Conservation (phyloP, 306 rosid genomes). For the Myrica gale region DNA sequence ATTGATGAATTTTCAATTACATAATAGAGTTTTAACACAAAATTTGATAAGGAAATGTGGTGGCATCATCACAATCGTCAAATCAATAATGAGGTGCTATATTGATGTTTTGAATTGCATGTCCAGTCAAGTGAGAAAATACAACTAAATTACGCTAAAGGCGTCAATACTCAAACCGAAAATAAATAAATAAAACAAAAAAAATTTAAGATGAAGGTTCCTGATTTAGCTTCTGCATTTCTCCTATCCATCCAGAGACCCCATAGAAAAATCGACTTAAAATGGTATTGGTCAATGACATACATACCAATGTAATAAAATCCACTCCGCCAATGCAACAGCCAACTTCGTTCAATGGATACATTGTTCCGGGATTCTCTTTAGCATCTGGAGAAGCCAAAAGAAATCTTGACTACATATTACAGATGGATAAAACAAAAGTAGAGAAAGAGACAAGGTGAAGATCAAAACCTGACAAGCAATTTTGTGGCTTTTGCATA, state of each 20-base stretch:
- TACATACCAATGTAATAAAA: constrained; percentile 72
- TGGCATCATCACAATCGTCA: not conserved
- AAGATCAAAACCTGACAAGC: constrained; percentile 51
- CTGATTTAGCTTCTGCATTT: not conserved
- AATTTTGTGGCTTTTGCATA: constrained; percentile 26
- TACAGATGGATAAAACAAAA: constrained; percentile 8
- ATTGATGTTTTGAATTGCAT: not conserved
- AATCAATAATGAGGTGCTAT: not conserved
- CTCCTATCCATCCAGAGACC: constrained; percentile 10
- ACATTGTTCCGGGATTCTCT: constrained; percentile 32
- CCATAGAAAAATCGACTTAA: constrained; percentile 13
- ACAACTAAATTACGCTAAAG: not conserved
- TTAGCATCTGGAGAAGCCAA: constrained; percentile 37
- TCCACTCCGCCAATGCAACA: constrained; percentile 80
- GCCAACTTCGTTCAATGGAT: constrained; percentile 34
- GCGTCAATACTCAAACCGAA: too few species aligned
- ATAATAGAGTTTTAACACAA: not conserved
- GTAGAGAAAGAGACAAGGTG: constrained; percentile 8
- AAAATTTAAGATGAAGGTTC: not conserved
- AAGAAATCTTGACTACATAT: constrained; percentile 15
- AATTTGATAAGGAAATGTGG: not conserved
- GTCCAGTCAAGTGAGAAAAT: not conserved
- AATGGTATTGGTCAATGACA: constrained; percentile 25
- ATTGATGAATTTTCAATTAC: not conserved
- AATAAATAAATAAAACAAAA: not conserved